Base-by-base conservation (phyloP, 331 rosid species). In the Dryas integrifolia region DNA sequence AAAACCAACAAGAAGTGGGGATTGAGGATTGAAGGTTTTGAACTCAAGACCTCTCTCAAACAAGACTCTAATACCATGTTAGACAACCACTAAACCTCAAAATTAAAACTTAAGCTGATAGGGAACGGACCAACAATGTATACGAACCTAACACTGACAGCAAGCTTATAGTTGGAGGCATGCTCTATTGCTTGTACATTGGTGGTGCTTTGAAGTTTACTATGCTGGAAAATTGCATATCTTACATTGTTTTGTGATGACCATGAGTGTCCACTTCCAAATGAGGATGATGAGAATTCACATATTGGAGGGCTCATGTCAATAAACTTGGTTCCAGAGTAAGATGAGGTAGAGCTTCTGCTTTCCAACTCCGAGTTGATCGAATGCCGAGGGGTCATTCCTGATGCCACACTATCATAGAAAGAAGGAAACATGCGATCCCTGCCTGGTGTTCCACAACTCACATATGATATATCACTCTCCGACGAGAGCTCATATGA, bases 401-500 rank as follows among this genome's bases (percentile, higher is more conserved):
- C 77, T 5, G 78, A 45, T 26, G 86, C 88, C 58, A 51, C 14
- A 4, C 70, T 80, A 11, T 79, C 90, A 49, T 72, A 78, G 1
- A 79, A 1, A n/a, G 81, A 66, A 65, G 86, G 75, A 74, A 78
- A 80, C 72, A 64, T 11, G 52, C 68, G 77, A 26, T 90, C 92
- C 44, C 58, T 2, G 52, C 89, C 83, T 45, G 89, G 87, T 72
- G 85, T 78, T 74, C 89, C 90, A 2, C 65, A 65, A 69, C 89
- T 76, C 72, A 83, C 88, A 16, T 78, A 90, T 21, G 96, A 88
- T 71, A 85, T 78, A 70, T 86, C 94, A 3, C 77, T 70, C 47
- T 86, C 87, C 9, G 41, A 14, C 10, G 67, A 61, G 18, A 78
- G 56, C 65, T 86, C 91, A 3, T 71, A 70, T 3, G 81, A 7